Evolutionary conservation across 1,284 basidiomycete genomes (phyloP), one percentile per base, ranked within the genome.

Genomic region (Exobasidium rhododendri): DNA sequence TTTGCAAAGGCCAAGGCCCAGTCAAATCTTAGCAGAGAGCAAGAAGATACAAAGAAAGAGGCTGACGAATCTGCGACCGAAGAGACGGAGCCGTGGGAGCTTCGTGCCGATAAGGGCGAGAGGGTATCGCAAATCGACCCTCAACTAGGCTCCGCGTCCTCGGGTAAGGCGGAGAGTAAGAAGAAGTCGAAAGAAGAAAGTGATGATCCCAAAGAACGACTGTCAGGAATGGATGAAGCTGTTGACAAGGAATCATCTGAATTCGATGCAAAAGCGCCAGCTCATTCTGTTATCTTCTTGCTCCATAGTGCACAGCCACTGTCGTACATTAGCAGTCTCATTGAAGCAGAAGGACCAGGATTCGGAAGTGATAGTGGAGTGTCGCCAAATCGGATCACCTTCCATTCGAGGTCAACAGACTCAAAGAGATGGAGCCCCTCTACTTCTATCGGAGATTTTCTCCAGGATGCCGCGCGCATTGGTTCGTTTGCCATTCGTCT

Each of bases 361-460:
- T 70, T 66, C 3, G 52, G 52, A 3, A 29, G 35, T n/a, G 69
- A 73, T 31, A 66, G 64, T 0, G 68, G 65, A 20, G 30, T 31
- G 14, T 20, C n/a, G 28, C 32, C 52, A 44, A 29, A 55, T 20
- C 22, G n/a, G 32, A 75, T 75, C 57, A 67, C 71, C 2, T 75
- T 75, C 43, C 73, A 73, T 55, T 71, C 73, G 14, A 65, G 69
- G 4, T 60, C 60, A 1, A 66, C 66, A 24, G 73, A 75, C 50
- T 65, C 65, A 0, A 73, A 73, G 59, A 57, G 73, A 4, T 75
- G 73, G 73, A 69, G 66, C n/a, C 71, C 73, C 4, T 62, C 69
- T 1, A 75, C 73, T 2, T 71, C 71, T n/a, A 73, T 75, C 17
- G 71, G 71, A 17, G 73, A 75, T 58, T 75, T 73, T 26, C 44